Conservation (phyloP, 495 filamentous ascomycete genomes). For the Aspergillus homomorphus region DNA sequence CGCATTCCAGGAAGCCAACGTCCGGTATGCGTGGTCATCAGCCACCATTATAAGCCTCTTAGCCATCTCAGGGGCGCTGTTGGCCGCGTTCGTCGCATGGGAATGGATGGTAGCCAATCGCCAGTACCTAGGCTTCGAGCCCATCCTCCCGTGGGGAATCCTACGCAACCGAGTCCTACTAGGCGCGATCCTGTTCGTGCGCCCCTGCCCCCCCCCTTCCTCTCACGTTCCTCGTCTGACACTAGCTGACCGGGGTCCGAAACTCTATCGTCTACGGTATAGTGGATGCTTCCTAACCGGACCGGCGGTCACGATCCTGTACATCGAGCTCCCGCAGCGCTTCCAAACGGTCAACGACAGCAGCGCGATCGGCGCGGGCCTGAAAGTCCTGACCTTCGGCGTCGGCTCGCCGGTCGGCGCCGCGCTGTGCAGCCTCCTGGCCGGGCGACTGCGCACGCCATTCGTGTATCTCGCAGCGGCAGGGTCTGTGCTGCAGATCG, state of each 20-base stretch:
- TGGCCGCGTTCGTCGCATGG: constrained; percentile 28
- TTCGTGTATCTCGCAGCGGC: constrained; percentile 45
- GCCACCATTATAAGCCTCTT: constrained; percentile 38
- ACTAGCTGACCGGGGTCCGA: background rate
- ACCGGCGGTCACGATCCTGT: constrained; percentile 48
- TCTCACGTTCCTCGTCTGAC: background rate
- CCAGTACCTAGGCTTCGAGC: constrained; percentile 1
- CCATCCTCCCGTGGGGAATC: constrained; percentile 16
- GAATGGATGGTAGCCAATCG: constrained; percentile 24
- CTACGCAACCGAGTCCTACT: constrained; percentile 14
- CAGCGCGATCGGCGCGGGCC: constrained; percentile 38
- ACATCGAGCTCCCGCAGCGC: constrained; percentile 54
- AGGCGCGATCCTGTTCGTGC: constrained; percentile 18
- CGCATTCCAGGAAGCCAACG: constrained; percentile 52
- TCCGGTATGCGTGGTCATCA: constrained; percentile 36
- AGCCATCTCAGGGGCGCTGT: constrained; percentile 26
- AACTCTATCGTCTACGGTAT: background rate
- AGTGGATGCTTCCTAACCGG: constrained; percentile 49
- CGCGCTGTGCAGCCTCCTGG: constrained; percentile 16
- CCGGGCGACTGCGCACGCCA: constrained; percentile 36
- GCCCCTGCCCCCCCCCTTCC: background rate
- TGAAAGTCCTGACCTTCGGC: constrained; percentile 47
- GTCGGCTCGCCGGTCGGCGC: constrained; percentile 25
- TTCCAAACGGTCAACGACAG: constrained; percentile 52
- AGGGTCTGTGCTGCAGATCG: constrained; percentile 39